Conservation (phyloP, 345 rosid species). For the Linum tenue region DNA sequence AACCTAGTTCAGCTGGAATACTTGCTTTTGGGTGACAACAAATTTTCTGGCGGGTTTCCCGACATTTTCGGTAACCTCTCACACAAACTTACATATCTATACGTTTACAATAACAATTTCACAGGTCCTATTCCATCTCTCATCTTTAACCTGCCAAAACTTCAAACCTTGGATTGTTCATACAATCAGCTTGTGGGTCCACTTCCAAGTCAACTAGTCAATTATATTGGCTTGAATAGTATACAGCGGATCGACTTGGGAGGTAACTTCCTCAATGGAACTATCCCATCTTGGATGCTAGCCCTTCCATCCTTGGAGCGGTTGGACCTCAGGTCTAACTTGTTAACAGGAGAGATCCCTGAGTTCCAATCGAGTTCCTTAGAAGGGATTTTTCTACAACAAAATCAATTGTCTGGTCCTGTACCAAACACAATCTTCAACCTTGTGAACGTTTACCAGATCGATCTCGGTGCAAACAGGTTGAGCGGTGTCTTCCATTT, state of each 20-base stretch:
- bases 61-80: not conserved
- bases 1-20: too few species aligned
- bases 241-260: slow-evolving; percentile 1
- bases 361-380: too few species aligned
- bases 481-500: too few species aligned
- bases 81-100: not conserved
- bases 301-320: not conserved
- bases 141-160: not conserved
- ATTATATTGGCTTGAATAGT: too few species aligned
- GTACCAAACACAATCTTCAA: too few species aligned
- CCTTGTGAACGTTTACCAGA: too few species aligned
- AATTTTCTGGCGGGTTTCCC: not conserved
- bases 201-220: too few species aligned
- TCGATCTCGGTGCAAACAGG: too few species aligned
- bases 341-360: slow-evolving; percentile 18
- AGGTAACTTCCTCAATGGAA: slow-evolving; percentile 9
- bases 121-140: slow-evolving; percentile 17
- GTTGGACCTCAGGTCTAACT: slow-evolving; percentile 5
- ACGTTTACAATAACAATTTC: not conserved
- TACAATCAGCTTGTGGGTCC: too few species aligned
- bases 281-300: slow-evolving; percentile 14
- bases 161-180: not conserved
- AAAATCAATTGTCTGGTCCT: too few species aligned
- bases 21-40: not conserved
- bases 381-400: too few species aligned